Evolutionary conservation across 2,329 filamentous ascomycete species (phyloP), one percentile per base, ranked within the genome.

Genomic region (Magnaporthiopsis incrustans): DNA sequence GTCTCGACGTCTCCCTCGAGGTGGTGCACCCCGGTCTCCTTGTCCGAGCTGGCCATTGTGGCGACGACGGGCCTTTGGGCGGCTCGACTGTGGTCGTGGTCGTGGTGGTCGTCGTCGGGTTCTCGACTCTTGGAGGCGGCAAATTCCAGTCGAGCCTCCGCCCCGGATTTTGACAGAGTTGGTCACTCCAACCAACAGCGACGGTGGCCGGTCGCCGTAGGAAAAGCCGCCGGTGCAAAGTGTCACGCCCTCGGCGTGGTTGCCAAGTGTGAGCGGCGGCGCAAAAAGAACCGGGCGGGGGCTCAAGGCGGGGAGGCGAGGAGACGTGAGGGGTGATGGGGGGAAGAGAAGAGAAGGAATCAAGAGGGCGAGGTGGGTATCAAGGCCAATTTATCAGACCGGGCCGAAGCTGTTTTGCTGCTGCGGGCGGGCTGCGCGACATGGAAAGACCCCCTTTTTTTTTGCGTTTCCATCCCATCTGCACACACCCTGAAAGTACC

Each of bases 1-100:
- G 63, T 58, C 32, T 65, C 65, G 53, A 58, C 60, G n/a, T 53
- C 35, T 59, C 58, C 59, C 35, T 56, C n/a, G 18, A 53, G n/a
- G 15, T 53, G 8, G n/a, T 65, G 64, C 22, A 64, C 65, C 18
- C 44, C 44, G 7, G n/a, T 22, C 44, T 63, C 62, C 30, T 26
- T 57, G 25, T 63, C 62, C n/a, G 33, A 25, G 57, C 18, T 32
- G 58, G 57, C 26, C 57, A 58, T 58, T 58, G n/a, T 25, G 15
- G 38, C 22, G 44, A 11, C n/a, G 7, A 35, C 33, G 33, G 33
- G 22, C 44, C 22, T 25, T 25, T 2, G 44, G 7, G 44, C 8
- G 44, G 44, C 44, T 53, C 22, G 44, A 2, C n/a, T 30, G 57
- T 25, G 5, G 57, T 27, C 8, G 8, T 18, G 57, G 57, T 30